Percentiles rank a stretch among this genome's conserved stretches.
Conservation (phyloP, 1,139 yeast genomes). For the Pichia sp. region DNA sequence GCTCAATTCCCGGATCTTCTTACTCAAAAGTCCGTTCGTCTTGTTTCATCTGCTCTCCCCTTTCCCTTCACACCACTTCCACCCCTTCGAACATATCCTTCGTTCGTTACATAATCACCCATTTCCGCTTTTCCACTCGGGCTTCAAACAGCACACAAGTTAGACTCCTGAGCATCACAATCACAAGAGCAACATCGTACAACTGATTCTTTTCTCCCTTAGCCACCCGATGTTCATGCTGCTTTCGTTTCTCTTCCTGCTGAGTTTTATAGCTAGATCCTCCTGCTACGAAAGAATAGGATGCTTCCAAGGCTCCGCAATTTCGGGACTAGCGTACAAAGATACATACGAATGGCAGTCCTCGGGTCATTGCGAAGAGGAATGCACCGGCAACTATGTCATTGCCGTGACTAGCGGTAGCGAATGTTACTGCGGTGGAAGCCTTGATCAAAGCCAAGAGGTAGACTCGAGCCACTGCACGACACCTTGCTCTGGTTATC, state of each 20-base stretch:
- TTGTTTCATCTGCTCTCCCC: neutral
- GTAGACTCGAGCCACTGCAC: slow-evolving; percentile 44
- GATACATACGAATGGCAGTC: slow-evolving; percentile 44
- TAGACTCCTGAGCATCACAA: neutral
- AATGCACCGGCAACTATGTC: slow-evolving; percentile 44
- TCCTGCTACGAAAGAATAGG: slow-evolving; percentile 19
- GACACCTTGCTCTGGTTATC: slow-evolving; percentile 52
- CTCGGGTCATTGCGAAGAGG: slow-evolving; percentile 45
- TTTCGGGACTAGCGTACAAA: slow-evolving; percentile 19
- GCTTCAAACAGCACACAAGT: neutral
- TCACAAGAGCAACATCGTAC: neutral
- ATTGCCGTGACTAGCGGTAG: slow-evolving; percentile 54
- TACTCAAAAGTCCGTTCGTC: too few species aligned
- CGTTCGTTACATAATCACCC: neutral
- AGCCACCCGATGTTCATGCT: neutral
- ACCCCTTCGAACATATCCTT: too few species aligned
- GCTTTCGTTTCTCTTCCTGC: neutral
- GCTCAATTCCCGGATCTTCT: too few species aligned
- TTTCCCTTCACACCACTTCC: neutral
- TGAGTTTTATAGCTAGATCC: neutral
- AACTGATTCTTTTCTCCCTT: neutral
- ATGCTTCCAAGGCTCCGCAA: slow-evolving; percentile 25
- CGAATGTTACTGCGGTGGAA: slow-evolving; percentile 59
- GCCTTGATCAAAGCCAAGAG: slow-evolving; percentile 35
- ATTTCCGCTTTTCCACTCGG: neutral